Evolutionary conservation across 2,329 filamentous ascomycete species (phyloP).

Genomic region (Beauveria rudraprayagi): DNA sequence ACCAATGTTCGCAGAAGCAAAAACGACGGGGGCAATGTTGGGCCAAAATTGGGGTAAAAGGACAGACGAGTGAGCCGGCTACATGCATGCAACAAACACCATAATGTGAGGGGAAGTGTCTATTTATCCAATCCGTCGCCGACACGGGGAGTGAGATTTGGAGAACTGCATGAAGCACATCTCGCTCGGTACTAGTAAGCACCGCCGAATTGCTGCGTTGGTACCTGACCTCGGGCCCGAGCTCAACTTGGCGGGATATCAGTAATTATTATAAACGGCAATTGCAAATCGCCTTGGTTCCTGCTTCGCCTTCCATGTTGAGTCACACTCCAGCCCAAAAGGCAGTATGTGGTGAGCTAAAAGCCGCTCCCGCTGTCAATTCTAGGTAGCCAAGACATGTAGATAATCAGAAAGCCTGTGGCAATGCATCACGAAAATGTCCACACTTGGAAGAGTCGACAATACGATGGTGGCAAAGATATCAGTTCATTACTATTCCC

Average conservation of each 20-base stretch:
- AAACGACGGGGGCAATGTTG: background rate
- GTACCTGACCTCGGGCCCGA: conserved; percentile 1
- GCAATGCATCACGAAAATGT: background rate
- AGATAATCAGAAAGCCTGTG: background rate
- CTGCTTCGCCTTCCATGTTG: background rate
- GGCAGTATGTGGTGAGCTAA: background rate
- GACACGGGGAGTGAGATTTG: background rate
- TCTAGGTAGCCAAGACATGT: background rate
- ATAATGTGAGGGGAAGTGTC: background rate
- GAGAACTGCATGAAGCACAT: background rate
- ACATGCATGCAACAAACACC: background rate
- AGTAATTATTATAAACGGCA: background rate
- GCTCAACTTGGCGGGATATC: background rate
- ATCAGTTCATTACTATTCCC: too few relatives aligned
- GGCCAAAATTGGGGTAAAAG: conserved; percentile 3
- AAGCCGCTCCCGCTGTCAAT: conserved; percentile 3
- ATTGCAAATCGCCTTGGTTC: background rate
- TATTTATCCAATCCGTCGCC: background rate
- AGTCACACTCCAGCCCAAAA: background rate
- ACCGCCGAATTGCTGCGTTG: background rate
- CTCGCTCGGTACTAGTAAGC: background rate
- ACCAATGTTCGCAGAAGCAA: background rate
- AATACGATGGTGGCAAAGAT: too few relatives aligned
- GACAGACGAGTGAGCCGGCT: background rate
- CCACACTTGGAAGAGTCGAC: too few relatives aligned